A percentile compares a stretch with the other conserved stretches of the same genome.
These are phyloP conservation scores for Colletotrichum spaethianum DNA, from an alignment of 2,329 filamentous ascomycete species.

Conservation along the genomic window DNA sequence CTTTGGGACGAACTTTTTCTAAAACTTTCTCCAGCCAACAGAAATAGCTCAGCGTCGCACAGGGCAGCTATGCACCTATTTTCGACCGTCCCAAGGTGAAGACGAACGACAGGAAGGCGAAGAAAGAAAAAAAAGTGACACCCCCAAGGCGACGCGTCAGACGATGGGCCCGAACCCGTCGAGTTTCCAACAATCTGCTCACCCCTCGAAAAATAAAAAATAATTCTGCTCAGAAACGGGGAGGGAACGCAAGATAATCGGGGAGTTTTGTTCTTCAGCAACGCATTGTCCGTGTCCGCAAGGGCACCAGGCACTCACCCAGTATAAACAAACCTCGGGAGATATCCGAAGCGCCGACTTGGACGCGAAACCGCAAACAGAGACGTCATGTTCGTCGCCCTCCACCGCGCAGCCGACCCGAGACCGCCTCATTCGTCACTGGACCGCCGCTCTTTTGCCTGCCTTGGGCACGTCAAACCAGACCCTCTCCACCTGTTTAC, in stretches of 20 bases:
- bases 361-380: background rate
- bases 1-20: conserved; percentile 4
- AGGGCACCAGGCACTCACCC: too few species aligned
- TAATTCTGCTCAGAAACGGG: background rate
- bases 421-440: background rate
- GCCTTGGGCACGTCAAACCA: background rate
- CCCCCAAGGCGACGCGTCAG: background rate
- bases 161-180: background rate
- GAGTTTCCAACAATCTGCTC: background rate
- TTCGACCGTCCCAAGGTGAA: background rate
- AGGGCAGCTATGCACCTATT: background rate
- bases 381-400: background rate
- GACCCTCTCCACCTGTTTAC: background rate
- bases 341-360: background rate
- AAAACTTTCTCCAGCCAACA: too few species aligned
- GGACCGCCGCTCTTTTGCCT: background rate
- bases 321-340: background rate
- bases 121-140: background rate
- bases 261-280: background rate
- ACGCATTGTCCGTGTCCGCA: background rate
- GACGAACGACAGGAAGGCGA: background rate
- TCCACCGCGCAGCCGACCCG: background rate
- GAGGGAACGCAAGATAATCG: background rate
- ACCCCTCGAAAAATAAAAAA: too few species aligned
- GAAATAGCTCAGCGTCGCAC: background rate